Evolutionary conservation across 2,329 filamentous ascomycete genomes (phyloP).

Genomic region (Colletotrichum musae): DNA sequence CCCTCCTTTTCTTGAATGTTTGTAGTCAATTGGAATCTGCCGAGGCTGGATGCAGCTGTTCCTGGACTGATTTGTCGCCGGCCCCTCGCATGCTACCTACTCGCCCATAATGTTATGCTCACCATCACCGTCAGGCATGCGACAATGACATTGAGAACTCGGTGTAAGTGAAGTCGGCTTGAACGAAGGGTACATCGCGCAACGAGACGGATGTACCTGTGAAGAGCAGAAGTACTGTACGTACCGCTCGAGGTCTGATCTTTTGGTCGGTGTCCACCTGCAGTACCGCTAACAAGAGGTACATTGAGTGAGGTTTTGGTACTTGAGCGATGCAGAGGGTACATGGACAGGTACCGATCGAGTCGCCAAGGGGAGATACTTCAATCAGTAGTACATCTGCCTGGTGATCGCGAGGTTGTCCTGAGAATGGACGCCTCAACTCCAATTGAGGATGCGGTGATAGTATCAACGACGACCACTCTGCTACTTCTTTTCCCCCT

Average conservation of each 20-base stretch:
- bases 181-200: slow-evolving; percentile 13
- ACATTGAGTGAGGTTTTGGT: slow-evolving; percentile 32
- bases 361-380: slow-evolving; percentile 1
- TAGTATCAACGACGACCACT: too few species aligned
- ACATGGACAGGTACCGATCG: slow-evolving; percentile 21
- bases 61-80: too few species aligned
- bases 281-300: slow-evolving; percentile 37
- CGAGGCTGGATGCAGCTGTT: too few species aligned
- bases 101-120: too few species aligned
- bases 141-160: not conserved
- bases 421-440: too few species aligned
- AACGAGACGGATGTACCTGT: slow-evolving; percentile 12
- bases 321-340: slow-evolving; percentile 28
- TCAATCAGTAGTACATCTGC: slow-evolving; percentile 2
- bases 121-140: not conserved
- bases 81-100: too few species aligned
- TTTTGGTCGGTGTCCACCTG: slow-evolving; percentile 36
- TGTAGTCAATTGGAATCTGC: too few species aligned
- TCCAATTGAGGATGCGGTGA: too few species aligned
- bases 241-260: slow-evolving; percentile 34
- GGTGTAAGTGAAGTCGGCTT: not conserved
- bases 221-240: slow-evolving; percentile 30
- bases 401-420: too few species aligned
- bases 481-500: not conserved
- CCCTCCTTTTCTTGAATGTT: too few species aligned